Evolutionary conservation across 768 basidiomycete genomes (phyloP), one percentile per base, ranked within the genome.

Genomic region (Suillus decipiens): DNA sequence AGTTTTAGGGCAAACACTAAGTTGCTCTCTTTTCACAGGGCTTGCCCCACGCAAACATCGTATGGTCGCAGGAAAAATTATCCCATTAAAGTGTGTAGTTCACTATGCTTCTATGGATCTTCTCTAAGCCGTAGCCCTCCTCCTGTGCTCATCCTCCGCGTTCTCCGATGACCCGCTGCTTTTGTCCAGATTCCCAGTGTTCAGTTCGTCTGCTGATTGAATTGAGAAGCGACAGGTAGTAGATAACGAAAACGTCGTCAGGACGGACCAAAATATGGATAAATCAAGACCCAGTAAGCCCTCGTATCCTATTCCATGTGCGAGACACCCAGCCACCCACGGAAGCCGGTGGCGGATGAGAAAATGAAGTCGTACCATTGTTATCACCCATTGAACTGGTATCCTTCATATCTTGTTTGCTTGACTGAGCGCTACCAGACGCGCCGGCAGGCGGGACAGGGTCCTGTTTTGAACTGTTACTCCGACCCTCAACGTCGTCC

Each of bases 401-500:
- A 66, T 66, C 66, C 63, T 66, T 71, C 63, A 66, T 63, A 50
- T 65, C 66, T 60, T 51, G 67, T 50, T 59, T 61, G 62, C 53
- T 64, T 64, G 71, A 51, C 63, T n/a, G 68, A 58, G 54, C 67
- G 60, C 63, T 62, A 66, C 66, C 63, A 60, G 71, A 66, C 65
- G 61, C 60, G 24, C 70, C 60, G 48, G 61, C 47, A 8, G 66
- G 64, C 45, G 70, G 66, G 66, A 63, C 61, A 41, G 56, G 39
- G 42, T 66, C 66, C 45, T 68, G 50, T 63, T 63, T 72, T 62
- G 67, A 60, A 48, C 69, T 64, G 28, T 70, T 62, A 57, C 70
- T 68, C 63, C 81, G 82, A 62, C 92, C 93, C 76, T 97, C 95
- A n/a, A 93, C 83, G 69, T 98, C 96, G 72, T 95, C 92, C 22